Evolutionary conservation across 2,329 filamentous ascomycete genomes (phyloP).

Genomic region (Aspergillus sergii): DNA sequence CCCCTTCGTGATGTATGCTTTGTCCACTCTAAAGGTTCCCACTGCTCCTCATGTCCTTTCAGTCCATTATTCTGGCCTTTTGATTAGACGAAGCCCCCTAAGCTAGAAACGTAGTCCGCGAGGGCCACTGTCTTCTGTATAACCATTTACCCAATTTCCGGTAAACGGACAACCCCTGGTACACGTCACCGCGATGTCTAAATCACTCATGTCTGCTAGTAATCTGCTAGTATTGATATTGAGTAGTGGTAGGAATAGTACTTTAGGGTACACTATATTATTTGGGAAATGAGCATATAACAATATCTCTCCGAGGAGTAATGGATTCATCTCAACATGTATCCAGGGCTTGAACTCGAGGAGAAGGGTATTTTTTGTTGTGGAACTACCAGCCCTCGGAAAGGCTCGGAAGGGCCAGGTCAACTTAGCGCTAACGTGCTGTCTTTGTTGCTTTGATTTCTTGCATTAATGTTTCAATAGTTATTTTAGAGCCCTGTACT

Average conservation of each 20-base stretch:
- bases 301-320: too few relatives aligned
- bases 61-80: not conserved
- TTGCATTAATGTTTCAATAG: not conserved
- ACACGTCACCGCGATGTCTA: too few relatives aligned
- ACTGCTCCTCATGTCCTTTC: not conserved
- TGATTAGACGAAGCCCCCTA: too few relatives aligned
- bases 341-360: too few relatives aligned
- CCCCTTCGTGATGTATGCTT: not conserved
- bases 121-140: not conserved
- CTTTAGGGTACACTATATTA: too few relatives aligned
- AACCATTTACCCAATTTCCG: not conserved
- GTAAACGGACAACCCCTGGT: not conserved
- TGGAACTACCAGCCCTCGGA: not conserved
- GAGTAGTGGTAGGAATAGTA: too few relatives aligned
- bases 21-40: not conserved
- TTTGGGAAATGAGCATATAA: too few relatives aligned
- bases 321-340: too few relatives aligned
- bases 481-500: not conserved
- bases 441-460: not conserved
- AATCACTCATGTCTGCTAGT: not conserved
- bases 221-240: too few relatives aligned
- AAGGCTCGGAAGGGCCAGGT: not conserved
- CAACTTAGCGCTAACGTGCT: not conserved
- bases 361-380: too few relatives aligned
- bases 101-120: not conserved